phyloP scores from a whole-genome alignment of 1,139 yeast genomes.

The Debaryomycetaceae sp. region DNA sequence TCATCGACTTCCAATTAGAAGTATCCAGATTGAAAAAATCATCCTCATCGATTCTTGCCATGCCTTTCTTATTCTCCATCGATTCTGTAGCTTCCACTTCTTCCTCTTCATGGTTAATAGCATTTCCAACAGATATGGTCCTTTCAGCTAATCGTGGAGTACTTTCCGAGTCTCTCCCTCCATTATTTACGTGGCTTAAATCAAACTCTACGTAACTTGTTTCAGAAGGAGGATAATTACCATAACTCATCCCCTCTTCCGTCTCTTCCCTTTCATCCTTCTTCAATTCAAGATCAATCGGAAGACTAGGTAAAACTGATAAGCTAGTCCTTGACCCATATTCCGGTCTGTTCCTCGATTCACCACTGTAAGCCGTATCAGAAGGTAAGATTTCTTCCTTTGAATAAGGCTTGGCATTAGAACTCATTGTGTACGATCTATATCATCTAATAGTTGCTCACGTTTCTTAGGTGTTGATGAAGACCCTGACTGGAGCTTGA shows the following conservation, averaged over 20 bases:
- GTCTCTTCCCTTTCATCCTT: conserved; percentile 1
- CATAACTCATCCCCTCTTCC: background rate
- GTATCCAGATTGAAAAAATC: conserved; percentile 32
- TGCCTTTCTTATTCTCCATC: conserved; percentile 3
- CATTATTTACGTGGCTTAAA: conserved; percentile 13
- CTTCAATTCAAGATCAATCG: conserved; percentile 1
- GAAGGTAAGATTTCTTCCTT: background rate
- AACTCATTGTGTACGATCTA: background rate
- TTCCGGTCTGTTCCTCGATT: conserved; percentile 1
- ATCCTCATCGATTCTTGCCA: conserved; percentile 17
- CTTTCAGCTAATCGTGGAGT: conserved; percentile 4
- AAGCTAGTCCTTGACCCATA: conserved; percentile 10
- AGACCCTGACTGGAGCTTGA: too few relatives aligned
- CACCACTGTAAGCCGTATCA: background rate
- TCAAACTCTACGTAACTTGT: conserved; percentile 34
- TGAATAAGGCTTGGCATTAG: background rate
- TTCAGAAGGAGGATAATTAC: conserved; percentile 8
- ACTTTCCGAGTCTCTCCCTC: conserved; percentile 2
- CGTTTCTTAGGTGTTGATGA: too few relatives aligned
- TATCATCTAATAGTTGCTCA: background rate
- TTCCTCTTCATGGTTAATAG: background rate
- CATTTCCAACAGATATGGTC: conserved; percentile 2
- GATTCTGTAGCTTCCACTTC: conserved; percentile 2
- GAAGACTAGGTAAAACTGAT: conserved; percentile 12
- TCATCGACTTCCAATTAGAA: conserved; percentile 53